phyloP scores from a whole-genome alignment of 1,284 basidiomycete species.

The Pseudozyma tsukubaensis region DNA sequence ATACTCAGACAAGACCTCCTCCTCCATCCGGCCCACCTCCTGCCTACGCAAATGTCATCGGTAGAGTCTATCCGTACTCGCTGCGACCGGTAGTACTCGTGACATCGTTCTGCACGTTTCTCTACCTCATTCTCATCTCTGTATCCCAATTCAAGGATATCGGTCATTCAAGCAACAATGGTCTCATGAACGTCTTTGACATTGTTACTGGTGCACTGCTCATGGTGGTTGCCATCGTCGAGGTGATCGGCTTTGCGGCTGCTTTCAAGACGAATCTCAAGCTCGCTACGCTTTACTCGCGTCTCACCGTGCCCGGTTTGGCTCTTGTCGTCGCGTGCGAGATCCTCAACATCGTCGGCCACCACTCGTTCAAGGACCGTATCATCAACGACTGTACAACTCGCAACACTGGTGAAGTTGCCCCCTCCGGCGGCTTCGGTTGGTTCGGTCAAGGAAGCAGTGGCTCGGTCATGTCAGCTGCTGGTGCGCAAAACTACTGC shows the following conservation, averaged over 20 bases:
- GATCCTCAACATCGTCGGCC: slow-evolving; percentile 51
- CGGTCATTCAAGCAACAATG: slow-evolving; percentile 28
- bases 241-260: slow-evolving; percentile 50
- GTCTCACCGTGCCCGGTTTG: slow-evolving; percentile 41
- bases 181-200: slow-evolving; percentile 51
- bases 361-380: slow-evolving; percentile 48
- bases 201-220: slow-evolving; percentile 48
- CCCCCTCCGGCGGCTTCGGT: slow-evolving; percentile 15
- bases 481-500: slow-evolving; percentile 51
- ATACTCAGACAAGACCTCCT: slow-evolving; percentile 42
- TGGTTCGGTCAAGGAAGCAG: slow-evolving; percentile 26
- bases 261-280: slow-evolving; percentile 48
- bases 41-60: slow-evolving; percentile 48
- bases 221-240: slow-evolving; percentile 43
- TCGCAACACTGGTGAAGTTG: slow-evolving; percentile 42
- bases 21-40: slow-evolving; percentile 52
- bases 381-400: slow-evolving; percentile 52
- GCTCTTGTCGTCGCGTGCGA: slow-evolving; percentile 46
- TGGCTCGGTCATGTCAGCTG: slow-evolving; percentile 28
- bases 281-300: slow-evolving; percentile 36
- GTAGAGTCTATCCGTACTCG: slow-evolving; percentile 52
- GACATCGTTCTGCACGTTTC: slow-evolving; percentile 52
- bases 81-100: slow-evolving; percentile 59
- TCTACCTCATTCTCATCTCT: slow-evolving; percentile 54
- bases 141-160: slow-evolving; percentile 48